Percentiles rank a stretch among this genome's conserved stretches.
These are phyloP conservation scores for Cytauxzoon felis DNA, from an alignment of 169 alveolate species.

Conservation along the genomic window DNA sequence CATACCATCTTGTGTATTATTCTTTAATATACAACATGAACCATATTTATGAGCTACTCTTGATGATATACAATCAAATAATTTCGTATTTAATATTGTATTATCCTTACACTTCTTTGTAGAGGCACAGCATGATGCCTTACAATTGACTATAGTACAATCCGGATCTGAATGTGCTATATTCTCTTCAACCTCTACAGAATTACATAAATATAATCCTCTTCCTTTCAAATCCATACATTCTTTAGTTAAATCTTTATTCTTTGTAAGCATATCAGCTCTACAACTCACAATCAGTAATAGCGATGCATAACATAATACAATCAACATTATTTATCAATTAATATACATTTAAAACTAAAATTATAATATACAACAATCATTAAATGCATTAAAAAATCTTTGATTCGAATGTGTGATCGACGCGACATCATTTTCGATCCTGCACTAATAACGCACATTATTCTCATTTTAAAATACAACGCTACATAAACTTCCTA, in stretches of 20 bases:
- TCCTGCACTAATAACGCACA: too few species aligned
- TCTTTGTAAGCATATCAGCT: not conserved
- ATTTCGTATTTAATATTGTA: not conserved
- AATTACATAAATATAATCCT: not conserved
- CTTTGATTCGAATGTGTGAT: too few species aligned
- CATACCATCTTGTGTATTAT: not conserved
- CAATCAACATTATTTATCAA: too few species aligned
- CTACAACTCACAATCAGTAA: not conserved
- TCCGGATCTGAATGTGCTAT: not conserved
- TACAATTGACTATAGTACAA: slow-evolving; percentile 14
- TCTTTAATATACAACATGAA: slow-evolving; percentile 5
- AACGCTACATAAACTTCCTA: too few species aligned
- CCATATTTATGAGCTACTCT: not conserved
- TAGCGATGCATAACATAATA: not conserved
- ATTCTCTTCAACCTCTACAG: not conserved
- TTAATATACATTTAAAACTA: too few species aligned
- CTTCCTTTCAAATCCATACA: slow-evolving; percentile 1
- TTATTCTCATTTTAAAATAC: too few species aligned
- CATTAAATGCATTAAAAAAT: not conserved
- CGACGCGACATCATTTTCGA: too few species aligned
- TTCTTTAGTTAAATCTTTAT: not conserved
- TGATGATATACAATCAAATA: slow-evolving; percentile 2
- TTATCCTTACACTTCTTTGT: slow-evolving; percentile 4
- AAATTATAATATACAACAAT: not conserved
- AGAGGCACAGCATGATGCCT: slow-evolving; percentile 3